Base-by-base conservation (phyloP, 306 rosid genomes). In the Corylus avellana region DNA sequence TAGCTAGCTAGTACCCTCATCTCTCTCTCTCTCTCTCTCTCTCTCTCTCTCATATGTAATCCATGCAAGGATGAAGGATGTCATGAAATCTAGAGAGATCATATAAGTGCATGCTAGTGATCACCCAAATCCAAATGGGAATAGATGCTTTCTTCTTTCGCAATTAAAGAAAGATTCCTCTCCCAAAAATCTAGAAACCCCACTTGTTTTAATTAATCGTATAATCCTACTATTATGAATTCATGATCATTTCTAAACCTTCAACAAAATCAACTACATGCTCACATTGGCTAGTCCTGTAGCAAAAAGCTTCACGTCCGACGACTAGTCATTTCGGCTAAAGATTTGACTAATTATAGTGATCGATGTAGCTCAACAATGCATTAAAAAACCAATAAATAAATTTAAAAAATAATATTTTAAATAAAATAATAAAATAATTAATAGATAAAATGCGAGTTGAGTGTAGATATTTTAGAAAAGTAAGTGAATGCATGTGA, bases 101-200 rank as follows among this genome's bases (percentile, higher is more conserved):
- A 84, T 74, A 14, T 69, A 54, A 42, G 77, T 37, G 55, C 20
- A 44, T 70, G 75, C 81, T 77, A 74, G 79, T 32, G 35, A 32
- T 81, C 88, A 76, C 78, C 79, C 87, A 80, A 80, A 81, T 79
- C 44, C 79, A 68, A 58, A 17, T 70, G 66, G 81, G 98, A 92
- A 94, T 89, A 83, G 55, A 92, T 92, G 90, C 93, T 92, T 91
- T 88, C 97, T 94, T 90, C 92, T 88, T 91, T 87, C 89, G 87
- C 91, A 89, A 89, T 85, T 58, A 92, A 94, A 86, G 86, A 89
- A 82, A 89, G 92, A 94, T 94, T 88, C 97, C 75, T 76, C 44
- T 77, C 86, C 80, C 74, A 80, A 73, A 85, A 75, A 81, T 84
- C 83, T 67, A 74, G 80, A 86, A 73, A 68, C 66, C 66, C 61